Percentiles rank a stretch among this genome's conserved stretches.
phyloP scores from a whole-genome alignment of 2,329 filamentous ascomycete genomes.

The Colletotrichum costaricense region DNA sequence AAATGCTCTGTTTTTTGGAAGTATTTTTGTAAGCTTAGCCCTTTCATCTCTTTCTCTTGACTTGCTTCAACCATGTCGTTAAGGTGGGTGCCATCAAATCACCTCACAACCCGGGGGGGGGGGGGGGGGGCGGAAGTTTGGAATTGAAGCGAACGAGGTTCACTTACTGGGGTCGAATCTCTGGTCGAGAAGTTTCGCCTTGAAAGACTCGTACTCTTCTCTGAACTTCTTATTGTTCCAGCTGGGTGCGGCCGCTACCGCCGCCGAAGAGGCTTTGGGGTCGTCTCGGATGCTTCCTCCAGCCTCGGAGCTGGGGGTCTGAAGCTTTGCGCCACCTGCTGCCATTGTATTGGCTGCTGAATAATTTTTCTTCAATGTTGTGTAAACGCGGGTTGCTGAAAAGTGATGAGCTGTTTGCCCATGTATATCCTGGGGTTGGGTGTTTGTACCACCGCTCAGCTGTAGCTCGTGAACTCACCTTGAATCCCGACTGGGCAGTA shows the following conservation, averaged over 20 bases:
- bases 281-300: slow-evolving; percentile 38
- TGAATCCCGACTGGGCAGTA: not conserved
- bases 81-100: not conserved
- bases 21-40: not conserved
- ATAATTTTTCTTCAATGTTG: not conserved
- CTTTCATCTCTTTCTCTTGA: not conserved
- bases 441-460: not conserved
- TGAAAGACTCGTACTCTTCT: slow-evolving; percentile 56
- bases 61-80: not conserved
- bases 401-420: not conserved
- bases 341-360: slow-evolving; percentile 5
- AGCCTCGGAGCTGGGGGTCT: slow-evolving; percentile 31
- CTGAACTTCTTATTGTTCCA: slow-evolving; percentile 51
- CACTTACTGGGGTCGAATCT: slow-evolving; percentile 55
- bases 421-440: not conserved
- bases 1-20: slow-evolving; percentile 47
- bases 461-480: not conserved
- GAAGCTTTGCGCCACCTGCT: slow-evolving; percentile 12
- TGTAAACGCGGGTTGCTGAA: not conserved
- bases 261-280: slow-evolving; percentile 35
- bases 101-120: no score
- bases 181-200: slow-evolving; percentile 54
- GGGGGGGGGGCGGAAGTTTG: not conserved
- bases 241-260: slow-evolving; percentile 3
- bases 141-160: not conserved